Evolutionary conservation across 495 filamentous ascomycete genomes (phyloP).

Genomic region (Aspergillus nanangensis): DNA sequence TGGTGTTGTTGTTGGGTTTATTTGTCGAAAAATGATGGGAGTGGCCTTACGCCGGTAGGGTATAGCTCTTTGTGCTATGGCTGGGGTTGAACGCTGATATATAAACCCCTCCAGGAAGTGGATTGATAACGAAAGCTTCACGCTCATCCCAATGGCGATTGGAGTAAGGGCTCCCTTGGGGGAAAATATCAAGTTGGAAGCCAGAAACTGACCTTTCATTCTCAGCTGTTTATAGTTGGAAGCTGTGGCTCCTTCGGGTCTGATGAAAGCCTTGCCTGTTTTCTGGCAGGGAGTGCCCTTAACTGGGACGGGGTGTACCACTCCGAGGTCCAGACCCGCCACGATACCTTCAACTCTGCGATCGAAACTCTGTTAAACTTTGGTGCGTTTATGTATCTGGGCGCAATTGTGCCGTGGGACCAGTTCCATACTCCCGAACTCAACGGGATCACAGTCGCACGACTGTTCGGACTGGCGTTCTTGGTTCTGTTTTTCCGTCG

Average conservation of each 20-base stretch:
- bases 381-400: constrained; percentile 41
- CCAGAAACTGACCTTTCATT: too few species aligned
- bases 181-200: too few species aligned
- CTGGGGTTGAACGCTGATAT: not conserved
- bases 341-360: constrained; percentile 35
- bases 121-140: constrained; percentile 34
- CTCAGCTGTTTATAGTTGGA: constrained; percentile 31
- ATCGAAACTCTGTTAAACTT: constrained; percentile 35
- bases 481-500: constrained; percentile 33
- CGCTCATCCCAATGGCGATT: constrained; percentile 25
- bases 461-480: constrained; percentile 27
- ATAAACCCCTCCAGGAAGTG: constrained; percentile 18
- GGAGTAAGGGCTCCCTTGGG: constrained; percentile 18
- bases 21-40: constrained; percentile 25
- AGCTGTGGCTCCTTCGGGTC: constrained; percentile 37
- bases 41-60: constrained; percentile 23
- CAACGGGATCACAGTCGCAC: constrained; percentile 26
- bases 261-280: constrained; percentile 37
- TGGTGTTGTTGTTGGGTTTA: constrained; percentile 28
- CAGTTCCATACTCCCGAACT: constrained; percentile 22
- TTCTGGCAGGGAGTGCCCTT: constrained; percentile 32
- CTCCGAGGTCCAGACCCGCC: constrained; percentile 26
- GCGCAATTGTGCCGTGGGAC: constrained; percentile 36
- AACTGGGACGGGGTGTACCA: constrained; percentile 38
- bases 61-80: not conserved